Evolutionary conservation across 2,329 filamentous ascomycete genomes (phyloP).

Genomic region (Cryphonectria naterciae): DNA sequence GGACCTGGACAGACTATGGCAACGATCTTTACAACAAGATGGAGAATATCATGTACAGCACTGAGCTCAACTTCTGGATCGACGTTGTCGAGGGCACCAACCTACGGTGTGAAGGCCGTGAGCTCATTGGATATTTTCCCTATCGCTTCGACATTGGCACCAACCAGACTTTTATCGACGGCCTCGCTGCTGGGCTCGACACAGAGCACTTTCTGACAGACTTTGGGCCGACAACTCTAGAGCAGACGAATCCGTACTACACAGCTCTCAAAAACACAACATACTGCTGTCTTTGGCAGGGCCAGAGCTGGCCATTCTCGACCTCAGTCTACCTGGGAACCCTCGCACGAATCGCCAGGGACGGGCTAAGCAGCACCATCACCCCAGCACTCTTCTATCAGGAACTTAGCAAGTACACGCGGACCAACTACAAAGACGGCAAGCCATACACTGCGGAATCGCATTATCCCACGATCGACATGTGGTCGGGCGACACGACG

Average conservation of each 20-base stretch:
- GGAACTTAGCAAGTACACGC: neutral
- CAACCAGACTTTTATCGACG: neutral
- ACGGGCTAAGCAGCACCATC: neutral
- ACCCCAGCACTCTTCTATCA: neutral
- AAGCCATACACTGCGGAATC: neutral
- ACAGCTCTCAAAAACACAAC: neutral
- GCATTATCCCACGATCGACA: neutral
- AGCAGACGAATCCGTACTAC: neutral
- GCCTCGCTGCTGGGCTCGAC: neutral
- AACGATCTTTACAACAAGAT: neutral
- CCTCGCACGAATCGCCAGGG: neutral
- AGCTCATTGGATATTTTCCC: neutral
- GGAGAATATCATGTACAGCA: neutral
- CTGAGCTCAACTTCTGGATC: neutral
- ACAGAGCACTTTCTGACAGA: neutral
- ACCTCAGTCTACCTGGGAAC: neutral
- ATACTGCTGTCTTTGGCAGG: constrained; percentile 3
- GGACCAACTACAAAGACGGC: neutral
- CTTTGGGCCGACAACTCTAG: neutral
- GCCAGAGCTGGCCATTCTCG: neutral
- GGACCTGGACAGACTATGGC: neutral
- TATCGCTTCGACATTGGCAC: neutral
- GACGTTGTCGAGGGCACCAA: neutral
- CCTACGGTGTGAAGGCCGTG: neutral
- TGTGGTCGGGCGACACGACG: neutral